Evolutionary conservation across 768 basidiomycete species (phyloP).

Genomic region (Myochromella boudieri): DNA sequence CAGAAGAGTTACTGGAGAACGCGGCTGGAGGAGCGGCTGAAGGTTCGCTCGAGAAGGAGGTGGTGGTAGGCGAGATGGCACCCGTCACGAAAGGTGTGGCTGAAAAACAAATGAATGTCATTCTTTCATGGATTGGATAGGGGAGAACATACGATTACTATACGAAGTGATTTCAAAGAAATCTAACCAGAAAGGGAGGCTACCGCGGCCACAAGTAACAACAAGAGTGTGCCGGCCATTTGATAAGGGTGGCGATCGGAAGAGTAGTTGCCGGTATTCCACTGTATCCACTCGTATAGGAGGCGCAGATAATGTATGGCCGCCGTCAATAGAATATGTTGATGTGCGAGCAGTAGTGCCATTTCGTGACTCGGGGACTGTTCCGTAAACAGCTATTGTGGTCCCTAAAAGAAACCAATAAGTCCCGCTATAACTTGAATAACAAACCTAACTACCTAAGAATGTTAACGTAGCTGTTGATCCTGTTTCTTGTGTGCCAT

Average conservation of each 20-base stretch:
- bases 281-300: not conserved
- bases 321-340: conserved; percentile 22
- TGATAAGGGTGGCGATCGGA: conserved; percentile 18
- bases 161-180: conserved; percentile 21
- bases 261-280: conserved; percentile 22
- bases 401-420: conserved; percentile 14
- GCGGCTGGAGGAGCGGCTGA: not conserved
- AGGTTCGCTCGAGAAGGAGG: not conserved
- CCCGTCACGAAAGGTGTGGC: not conserved
- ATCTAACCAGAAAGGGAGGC: conserved; percentile 22
- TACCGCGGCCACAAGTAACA: conserved; percentile 16
- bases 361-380: conserved; percentile 6
- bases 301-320: conserved; percentile 7
- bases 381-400: conserved; percentile 23
- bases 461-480: conserved; percentile 11
- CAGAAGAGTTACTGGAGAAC: not conserved
- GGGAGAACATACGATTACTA: too few relatives aligned
- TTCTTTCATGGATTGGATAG: too few relatives aligned
- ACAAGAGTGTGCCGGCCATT: conserved; percentile 22
- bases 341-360: conserved; percentile 12
- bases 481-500: conserved; percentile 2
- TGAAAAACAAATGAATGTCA: not conserved
- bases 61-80: not conserved
- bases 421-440: too few relatives aligned
- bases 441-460: not conserved